Evolutionary conservation across 1,284 basidiomycete species (phyloP).

Genomic region (Austroboletus niveus): DNA sequence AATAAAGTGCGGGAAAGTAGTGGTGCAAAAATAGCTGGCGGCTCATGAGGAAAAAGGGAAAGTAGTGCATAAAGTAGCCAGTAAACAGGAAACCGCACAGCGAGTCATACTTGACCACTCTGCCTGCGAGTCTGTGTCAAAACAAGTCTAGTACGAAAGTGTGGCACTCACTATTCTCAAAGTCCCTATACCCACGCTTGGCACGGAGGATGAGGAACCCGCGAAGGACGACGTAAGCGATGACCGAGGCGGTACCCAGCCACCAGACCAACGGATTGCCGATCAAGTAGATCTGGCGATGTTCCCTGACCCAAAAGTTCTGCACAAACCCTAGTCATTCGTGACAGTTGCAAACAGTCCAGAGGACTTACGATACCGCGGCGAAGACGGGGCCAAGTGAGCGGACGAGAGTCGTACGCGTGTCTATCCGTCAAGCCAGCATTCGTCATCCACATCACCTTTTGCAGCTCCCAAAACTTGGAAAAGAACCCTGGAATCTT

Average conservation of each 20-base stretch:
- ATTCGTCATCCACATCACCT: slow-evolving; percentile 99
- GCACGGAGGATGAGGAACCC: slow-evolving; percentile 83
- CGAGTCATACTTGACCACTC: slow-evolving; percentile 89
- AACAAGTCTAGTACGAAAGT: neutral
- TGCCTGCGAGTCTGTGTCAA: slow-evolving; percentile 48
- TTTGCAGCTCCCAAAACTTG: slow-evolving; percentile 92
- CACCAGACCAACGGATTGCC: slow-evolving; percentile 97
- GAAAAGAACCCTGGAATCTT: slow-evolving; percentile 79
- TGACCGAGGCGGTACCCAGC: slow-evolving; percentile 71
- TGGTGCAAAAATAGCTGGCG: slow-evolving; percentile 97
- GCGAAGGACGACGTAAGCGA: slow-evolving; percentile 66
- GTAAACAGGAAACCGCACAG: slow-evolving; percentile 89
- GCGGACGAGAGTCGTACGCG: slow-evolving; percentile 90
- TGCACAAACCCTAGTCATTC: slow-evolving; percentile 28
- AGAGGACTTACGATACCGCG: slow-evolving; percentile 84
- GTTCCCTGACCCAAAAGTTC: slow-evolving; percentile 99
- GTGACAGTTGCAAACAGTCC: neutral
- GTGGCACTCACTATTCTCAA: slow-evolving; percentile 75
- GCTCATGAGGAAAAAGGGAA: slow-evolving; percentile 95
- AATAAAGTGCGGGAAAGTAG: slow-evolving; percentile 96
- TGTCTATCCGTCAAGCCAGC: slow-evolving; percentile 94
- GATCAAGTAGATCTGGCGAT: slow-evolving; percentile 91
- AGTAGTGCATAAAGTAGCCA: slow-evolving; percentile 94
- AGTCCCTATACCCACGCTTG: slow-evolving; percentile 89
- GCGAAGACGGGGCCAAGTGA: slow-evolving; percentile 83